Conservation (phyloP, 202 grass and related monocot genomes). For the Panicum hallii region DNA sequence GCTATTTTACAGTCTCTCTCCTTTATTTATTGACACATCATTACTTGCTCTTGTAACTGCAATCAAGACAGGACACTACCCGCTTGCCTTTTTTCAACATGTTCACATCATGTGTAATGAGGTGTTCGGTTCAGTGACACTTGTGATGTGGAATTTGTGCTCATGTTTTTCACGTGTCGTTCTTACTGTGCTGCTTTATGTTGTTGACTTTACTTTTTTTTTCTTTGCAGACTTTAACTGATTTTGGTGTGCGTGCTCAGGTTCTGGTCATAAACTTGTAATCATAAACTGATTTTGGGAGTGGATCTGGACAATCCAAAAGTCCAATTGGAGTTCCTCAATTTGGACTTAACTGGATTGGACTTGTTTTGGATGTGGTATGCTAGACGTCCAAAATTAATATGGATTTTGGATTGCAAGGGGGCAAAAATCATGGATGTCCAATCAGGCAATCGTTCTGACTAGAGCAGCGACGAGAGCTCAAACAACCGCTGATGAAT, state of each 20-base stretch:
- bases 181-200: not conserved
- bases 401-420: no score
- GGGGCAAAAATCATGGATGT: no score
- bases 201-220: not conserved
- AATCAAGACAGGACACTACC: not conserved
- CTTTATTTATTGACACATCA: conserved; percentile 20
- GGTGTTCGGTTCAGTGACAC: conserved; percentile 9
- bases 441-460: no score
- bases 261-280: not conserved
- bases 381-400: no score
- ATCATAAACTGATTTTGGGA: no score
- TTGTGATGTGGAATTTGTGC: conserved; percentile 29
- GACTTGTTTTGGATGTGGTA: no score
- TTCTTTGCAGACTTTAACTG: not conserved
- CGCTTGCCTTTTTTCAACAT: not conserved
- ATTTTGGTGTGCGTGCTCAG: not conserved
- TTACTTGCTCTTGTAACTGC: conserved; percentile 27
- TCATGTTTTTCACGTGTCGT: conserved; percentile 33
- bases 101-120: conserved; percentile 26
- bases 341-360: no score
- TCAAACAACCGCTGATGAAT: no score
- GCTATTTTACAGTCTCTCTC: conserved; percentile 20
- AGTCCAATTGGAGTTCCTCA: no score
- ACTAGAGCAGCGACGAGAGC: no score
- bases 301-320: no score